Base-by-base conservation (phyloP, 805 yeast genomes). In the Saccharomyces jurei region DNA sequence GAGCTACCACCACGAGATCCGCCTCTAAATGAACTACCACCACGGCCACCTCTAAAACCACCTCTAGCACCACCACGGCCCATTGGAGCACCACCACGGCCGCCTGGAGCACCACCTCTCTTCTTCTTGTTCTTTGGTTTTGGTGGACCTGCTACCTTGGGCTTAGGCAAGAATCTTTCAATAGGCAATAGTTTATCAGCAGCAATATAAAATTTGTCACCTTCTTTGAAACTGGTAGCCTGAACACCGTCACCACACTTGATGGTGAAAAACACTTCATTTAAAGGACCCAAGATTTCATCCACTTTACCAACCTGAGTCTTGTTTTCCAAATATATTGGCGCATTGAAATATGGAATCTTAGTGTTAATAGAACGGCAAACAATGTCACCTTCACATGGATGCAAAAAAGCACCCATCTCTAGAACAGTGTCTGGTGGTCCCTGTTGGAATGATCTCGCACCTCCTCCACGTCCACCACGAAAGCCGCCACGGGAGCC, bases 301-400 rank as follows among this genome's bases (percentile, higher is more conserved):
- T 94, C 99, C 56, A 94, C 96, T 73, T 94, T 94, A 66, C 99
- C 99, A 50, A 94, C 84, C 69, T 87, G 94, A 27, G 96, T 86
- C 74, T 94, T 94, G 80, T 94, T 92, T 72, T 94, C 98, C 63
- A 94, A 80, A 72, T 86, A 94, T 65, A 94, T 91, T 70, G 99
- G 99, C 28, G 99, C 99, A 75, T 94, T 94, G 81, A 94, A 94
- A 73, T 92, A 94, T 67, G 99, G 99, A 63, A 94, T 79, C 77
- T 92, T 92, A 55, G 89, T 83, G 72, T 94, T 94, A 66, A 88
- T 87, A 50, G 97, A 90, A 68, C 91, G 88, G 77, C 98, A 94
- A 54, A 94, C 96, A 69, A 94, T 87, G 69, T 94, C 99, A 56
- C 96, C 97, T 74, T 94, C 99, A 72, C 97, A 90, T 13, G 94